Base-by-base conservation (phyloP, 169 alveolate species). In the Cryptosporidium sp. region DNA sequence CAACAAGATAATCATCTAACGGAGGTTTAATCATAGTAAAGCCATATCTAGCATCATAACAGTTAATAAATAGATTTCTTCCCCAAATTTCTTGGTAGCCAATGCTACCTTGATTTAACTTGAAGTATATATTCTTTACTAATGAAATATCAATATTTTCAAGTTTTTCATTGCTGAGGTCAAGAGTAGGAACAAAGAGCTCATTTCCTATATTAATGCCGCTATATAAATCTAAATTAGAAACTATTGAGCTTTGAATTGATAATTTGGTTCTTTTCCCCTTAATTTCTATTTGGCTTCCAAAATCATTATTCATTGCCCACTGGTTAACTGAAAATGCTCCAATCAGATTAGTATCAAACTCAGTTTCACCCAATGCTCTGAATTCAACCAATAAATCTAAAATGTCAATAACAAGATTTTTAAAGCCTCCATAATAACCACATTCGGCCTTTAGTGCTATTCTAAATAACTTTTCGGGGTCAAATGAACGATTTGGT, bases 261-360 rank as follows among this genome's bases (percentile, higher is more conserved):
- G 26, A 8, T 43, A 80, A 69, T 58, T 48, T 65, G 39, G 80
- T 80, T 16, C 5, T 33, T 29, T 37, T 62, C n/a, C 89, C 89
- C 8, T 45, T 80, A 12, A 80, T 29, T 18, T 59, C 41, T 29
- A 80, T 41, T 16, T 35, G 8, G 31, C 55, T 67, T 0, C 75
- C 69, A 41, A 80, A 80, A 5, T 61, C 37, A 48, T 62, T 80
- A 21, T 39, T 31, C 75, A 80, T 41, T 16, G 45, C 59, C 89
- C 89, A 80, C 29, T 80, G 89, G 14, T 80, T 80, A 18, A 67
- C 65, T 41, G 89, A 80, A n/a, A 65, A 23, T 39, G 80, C 73
- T 12, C 80, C 89, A 16, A 80, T 1, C 31, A 65, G 41, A 43
- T 45, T 43, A 26, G 37, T 14, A 21, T 26, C 31, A 16, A 16